These are phyloP conservation scores for Codiaeum variegatum DNA, from an alignment of 441 rosid species.

Conservation along the genomic window DNA sequence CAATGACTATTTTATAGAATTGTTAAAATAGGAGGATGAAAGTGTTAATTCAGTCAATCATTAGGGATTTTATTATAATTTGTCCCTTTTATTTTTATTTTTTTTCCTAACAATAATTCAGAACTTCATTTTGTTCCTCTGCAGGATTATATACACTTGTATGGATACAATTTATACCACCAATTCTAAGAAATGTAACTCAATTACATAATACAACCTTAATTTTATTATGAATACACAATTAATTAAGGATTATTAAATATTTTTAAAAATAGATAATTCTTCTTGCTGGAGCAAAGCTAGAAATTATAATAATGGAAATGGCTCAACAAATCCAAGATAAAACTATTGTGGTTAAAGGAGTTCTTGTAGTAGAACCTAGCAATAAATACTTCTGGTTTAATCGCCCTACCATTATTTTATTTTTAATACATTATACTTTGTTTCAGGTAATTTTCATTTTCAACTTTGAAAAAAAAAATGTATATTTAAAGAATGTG, in stretches of 20 bases:
- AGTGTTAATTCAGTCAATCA: no score
- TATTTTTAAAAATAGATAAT: slow-evolving; percentile 34
- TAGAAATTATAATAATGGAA: slow-evolving; percentile 49
- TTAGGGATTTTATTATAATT: no score
- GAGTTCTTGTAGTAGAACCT: slow-evolving; percentile 53
- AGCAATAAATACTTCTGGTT: slow-evolving; percentile 61
- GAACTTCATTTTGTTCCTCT: neutral
- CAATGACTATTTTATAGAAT: no score
- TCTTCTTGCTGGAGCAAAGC: slow-evolving; percentile 53
- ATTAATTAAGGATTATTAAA: no score
- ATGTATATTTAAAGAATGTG: no score
- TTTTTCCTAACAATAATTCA: no score
- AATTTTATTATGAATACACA: no score
- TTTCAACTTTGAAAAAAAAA: no score
- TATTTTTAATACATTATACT: slow-evolving; percentile 44
- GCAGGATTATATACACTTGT: slow-evolving; percentile 53
- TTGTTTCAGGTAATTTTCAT: slow-evolving; percentile 39
- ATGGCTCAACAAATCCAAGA: slow-evolving; percentile 54
- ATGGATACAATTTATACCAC: slow-evolving; percentile 24
- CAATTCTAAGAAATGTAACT: no score
- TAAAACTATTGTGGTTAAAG: slow-evolving; percentile 38
- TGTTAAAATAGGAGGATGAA: no score
- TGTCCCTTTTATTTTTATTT: no score
- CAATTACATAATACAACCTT: no score
- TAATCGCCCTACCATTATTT: slow-evolving; percentile 49